Evolutionary conservation across 106 monocot genomes (phyloP), one percentile per base, ranked within the genome.

Genomic region (Platanthera guangdongensis): DNA sequence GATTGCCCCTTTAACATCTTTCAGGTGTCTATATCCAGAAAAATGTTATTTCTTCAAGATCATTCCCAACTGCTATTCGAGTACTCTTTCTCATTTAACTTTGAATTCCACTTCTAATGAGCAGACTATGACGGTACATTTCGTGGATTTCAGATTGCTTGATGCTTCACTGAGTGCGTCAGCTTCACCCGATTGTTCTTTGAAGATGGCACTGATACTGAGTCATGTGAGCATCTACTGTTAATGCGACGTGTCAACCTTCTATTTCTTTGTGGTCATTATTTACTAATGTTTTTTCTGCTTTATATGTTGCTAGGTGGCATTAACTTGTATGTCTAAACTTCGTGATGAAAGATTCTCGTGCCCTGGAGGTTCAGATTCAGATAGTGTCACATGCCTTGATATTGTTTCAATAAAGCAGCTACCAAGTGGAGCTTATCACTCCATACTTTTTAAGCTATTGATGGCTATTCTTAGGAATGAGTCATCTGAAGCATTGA

Each of bases 271-370:
- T 71, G 13, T 47, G 19, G 46, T 49, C 39, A 75, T 22, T 59
- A 8, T 62, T 78, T 50, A 60, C 59, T 64, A 72, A 5, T 39
- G 8, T 62, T 68, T 47, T 50, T 78, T 22, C 51, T 28, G 71
- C 54, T 68, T 22, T 77, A 19, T 65, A 76, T 68, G 25, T n/a
- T 47, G 52, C 49, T 55, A 97, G 97, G 97, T 91, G 73, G 82
- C 93, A 78, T 76, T 97, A n/a, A 97, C 97, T 53, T 94, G 91
- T 79, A 89, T 97, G 97, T 91, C 97, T 51, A 97, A 89, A 84
- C 74, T 97, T 51, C 85, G 88, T 14, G 94, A 97, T 86, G 97
- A 97, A 79, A 89, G 89, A 77, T 97, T 91, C 75, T 78, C 86
- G 72, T 94, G 79, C 68, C 94, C 87, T 63, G 88, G 84, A 54